Evolutionary conservation across 805 yeast species (phyloP).

Genomic region (Hanseniaspora thailandica): DNA sequence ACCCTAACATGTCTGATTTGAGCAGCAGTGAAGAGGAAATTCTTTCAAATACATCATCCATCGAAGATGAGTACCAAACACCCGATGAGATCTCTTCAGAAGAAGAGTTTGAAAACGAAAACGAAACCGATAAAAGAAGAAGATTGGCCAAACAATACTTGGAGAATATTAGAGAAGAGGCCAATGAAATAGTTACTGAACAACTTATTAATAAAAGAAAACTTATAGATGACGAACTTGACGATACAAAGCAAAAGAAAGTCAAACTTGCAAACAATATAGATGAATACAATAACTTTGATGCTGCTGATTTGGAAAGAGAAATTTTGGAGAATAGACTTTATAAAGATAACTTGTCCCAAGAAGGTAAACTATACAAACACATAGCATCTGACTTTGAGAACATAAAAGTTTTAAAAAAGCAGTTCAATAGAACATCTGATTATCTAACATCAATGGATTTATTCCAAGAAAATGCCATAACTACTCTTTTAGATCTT

Average conservation of each 20-base stretch:
- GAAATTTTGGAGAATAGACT: constrained; percentile 74
- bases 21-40: constrained; percentile 14
- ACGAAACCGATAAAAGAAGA: constrained; percentile 87
- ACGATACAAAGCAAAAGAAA: neutral
- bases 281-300: constrained; percentile 45
- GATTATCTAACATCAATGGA: constrained; percentile 11
- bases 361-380: constrained; percentile 71
- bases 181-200: constrained; percentile 30
- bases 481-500: constrained; percentile 8
- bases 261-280: constrained; percentile 1
- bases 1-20: constrained; percentile 1
- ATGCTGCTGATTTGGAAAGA: constrained; percentile 81
- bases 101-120: constrained; percentile 63
- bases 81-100: constrained; percentile 45
- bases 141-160: constrained; percentile 87
- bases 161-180: constrained; percentile 58
- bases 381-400: constrained; percentile 43
- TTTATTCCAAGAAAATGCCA: constrained; percentile 12
- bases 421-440: constrained; percentile 30
- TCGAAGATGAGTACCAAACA: constrained; percentile 38
- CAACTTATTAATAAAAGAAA: constrained; percentile 16
- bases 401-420: constrained; percentile 40
- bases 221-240: constrained; percentile 14
- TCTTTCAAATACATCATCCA: constrained; percentile 2
- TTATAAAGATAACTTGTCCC: constrained; percentile 80